Evolutionary conservation across 768 basidiomycete species (phyloP).

Genomic region (Podaxis mareebaensis): DNA sequence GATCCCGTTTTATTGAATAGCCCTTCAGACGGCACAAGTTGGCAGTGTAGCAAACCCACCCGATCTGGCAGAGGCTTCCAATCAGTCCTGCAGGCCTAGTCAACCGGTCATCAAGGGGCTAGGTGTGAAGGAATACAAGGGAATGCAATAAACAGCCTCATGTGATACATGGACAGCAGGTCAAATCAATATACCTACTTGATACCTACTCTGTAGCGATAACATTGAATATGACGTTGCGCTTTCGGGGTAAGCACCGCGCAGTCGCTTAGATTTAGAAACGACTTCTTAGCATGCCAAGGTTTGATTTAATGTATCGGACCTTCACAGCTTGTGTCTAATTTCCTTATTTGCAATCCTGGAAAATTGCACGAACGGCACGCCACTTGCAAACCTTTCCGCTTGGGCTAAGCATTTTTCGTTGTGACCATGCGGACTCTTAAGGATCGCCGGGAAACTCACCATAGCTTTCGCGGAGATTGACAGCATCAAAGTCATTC

Average conservation of each 20-base stretch:
- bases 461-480: conserved; percentile 69
- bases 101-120: no score
- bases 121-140: not conserved
- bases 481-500: conserved; percentile 63
- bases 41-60: no score
- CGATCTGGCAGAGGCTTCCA: no score
- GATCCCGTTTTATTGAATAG: no score
- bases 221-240: not conserved
- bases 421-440: not conserved
- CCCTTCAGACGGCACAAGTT: no score
- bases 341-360: conserved; percentile 64
- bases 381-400: conserved; percentile 59
- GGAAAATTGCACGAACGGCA: conserved; percentile 53
- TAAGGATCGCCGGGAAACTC: conserved; percentile 10
- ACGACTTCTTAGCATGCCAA: not conserved
- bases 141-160: not conserved
- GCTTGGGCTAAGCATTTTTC: conserved; percentile 50
- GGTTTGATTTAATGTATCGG: not conserved
- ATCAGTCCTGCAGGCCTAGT: no score
- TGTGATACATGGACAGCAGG: not conserved
- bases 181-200: not conserved
- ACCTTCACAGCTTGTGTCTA: conserved; percentile 56
- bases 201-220: not conserved
- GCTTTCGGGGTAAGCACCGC: no score
- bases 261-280: not conserved